These are phyloP conservation scores for Rhizophagus sp. DNA, from an alignment of 192 early-diverging fungal species.

Conservation along the genomic window DNA sequence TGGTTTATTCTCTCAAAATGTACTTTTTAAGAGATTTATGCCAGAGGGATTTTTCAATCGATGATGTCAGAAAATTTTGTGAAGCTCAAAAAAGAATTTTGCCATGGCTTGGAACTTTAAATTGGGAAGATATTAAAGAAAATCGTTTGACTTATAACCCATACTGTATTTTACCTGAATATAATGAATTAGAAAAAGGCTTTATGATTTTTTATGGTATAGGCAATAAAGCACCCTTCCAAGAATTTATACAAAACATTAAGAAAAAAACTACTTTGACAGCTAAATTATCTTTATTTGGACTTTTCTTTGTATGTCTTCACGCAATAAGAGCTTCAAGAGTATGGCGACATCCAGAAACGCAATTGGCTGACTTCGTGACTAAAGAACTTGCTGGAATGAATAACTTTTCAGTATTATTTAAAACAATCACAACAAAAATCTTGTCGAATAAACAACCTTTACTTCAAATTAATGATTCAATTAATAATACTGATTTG, in stretches of 20 bases:
- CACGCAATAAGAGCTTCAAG: conserved; percentile 17
- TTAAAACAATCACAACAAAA: neutral
- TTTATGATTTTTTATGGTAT: neutral
- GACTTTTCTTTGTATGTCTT: conserved; percentile 6
- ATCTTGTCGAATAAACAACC: conserved; percentile 10
- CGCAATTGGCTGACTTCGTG: neutral
- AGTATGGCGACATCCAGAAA: neutral
- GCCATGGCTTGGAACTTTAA: conserved; percentile 22
- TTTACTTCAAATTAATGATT: neutral
- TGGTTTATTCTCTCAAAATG: conserved; percentile 20
- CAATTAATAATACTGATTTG: conserved; percentile 7
- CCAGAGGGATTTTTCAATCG: conserved; percentile 3
- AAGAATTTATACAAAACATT: neutral
- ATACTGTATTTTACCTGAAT: conserved; percentile 2
- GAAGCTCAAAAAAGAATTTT: neutral
- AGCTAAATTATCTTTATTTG: conserved; percentile 1
- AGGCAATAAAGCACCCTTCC: neutral
- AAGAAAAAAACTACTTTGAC: neutral
- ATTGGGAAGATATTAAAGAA: conserved; percentile 15
- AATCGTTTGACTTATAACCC: conserved; percentile 25
- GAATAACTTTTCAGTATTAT: neutral
- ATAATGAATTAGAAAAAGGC: neutral
- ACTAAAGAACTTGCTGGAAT: neutral
- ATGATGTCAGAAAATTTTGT: conserved; percentile 27
- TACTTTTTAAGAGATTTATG: conserved; percentile 29